Percentiles rank a stretch among this genome's conserved stretches.
Conservation (phyloP, 2,329 filamentous ascomycete species). For the Metarhizium robertsii region DNA sequence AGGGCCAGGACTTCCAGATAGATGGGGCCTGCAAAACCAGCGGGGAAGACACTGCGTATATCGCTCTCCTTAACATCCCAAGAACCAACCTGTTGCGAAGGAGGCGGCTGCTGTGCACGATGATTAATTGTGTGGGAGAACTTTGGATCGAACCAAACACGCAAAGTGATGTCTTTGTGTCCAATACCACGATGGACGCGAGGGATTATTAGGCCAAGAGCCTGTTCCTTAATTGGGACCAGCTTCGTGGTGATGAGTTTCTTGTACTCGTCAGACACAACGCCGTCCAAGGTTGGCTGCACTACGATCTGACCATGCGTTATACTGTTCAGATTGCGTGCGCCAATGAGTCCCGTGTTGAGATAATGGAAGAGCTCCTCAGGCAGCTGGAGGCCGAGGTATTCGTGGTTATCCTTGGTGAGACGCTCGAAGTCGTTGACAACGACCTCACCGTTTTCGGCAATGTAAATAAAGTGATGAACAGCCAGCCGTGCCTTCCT, state of each 20-base stretch:
- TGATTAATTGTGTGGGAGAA: constrained; percentile 62
- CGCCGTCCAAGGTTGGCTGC: constrained; percentile 76
- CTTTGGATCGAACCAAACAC: constrained; percentile 73
- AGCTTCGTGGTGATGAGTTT: constrained; percentile 68
- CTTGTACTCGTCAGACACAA: constrained; percentile 70
- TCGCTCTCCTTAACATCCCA: constrained; percentile 66
- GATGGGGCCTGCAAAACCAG: constrained; percentile 29
- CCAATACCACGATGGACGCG: constrained; percentile 76
- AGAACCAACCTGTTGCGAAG: constrained; percentile 36
- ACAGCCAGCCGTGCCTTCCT: constrained; percentile 77
- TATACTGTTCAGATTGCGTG: constrained; percentile 73
- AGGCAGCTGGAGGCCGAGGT: constrained; percentile 82
- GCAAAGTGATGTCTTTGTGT: constrained; percentile 66
- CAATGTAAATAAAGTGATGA: constrained; percentile 78
- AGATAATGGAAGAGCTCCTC: constrained; percentile 88
- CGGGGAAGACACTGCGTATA: constrained; percentile 38
- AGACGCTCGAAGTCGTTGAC: constrained; percentile 65
- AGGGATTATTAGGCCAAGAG: constrained; percentile 69
- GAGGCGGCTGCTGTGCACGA: constrained; percentile 35
- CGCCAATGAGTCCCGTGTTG: constrained; percentile 69
- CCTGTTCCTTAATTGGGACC: constrained; percentile 63
- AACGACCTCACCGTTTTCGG: constrained; percentile 64
- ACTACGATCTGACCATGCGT: constrained; percentile 71
- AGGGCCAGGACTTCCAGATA: constrained; percentile 59
- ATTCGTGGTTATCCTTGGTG: constrained; percentile 77